phyloP scores from a whole-genome alignment of 2,329 filamentous ascomycete species.

The Colletotrichum paranaense region DNA sequence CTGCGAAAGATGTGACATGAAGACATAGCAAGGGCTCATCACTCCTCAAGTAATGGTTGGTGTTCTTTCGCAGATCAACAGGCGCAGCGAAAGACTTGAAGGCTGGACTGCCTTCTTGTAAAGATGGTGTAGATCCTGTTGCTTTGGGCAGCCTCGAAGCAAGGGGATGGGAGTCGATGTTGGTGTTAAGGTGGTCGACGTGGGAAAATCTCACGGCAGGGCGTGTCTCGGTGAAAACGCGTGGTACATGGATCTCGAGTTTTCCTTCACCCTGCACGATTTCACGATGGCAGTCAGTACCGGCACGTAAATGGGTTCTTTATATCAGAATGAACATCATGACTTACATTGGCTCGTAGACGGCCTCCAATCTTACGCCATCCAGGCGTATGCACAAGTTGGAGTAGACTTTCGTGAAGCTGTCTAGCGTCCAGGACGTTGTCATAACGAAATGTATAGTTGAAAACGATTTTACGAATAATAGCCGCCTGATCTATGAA shows the following conservation, averaged over 20 bases:
- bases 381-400: slow-evolving; percentile 52
- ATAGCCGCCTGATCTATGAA: not conserved
- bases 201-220: not conserved
- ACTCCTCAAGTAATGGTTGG: slow-evolving; percentile 51
- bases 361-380: slow-evolving; percentile 60
- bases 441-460: slow-evolving; percentile 53
- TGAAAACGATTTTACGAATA: not conserved
- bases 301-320: not conserved
- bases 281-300: not conserved
- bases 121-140: not conserved
- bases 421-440: slow-evolving; percentile 55
- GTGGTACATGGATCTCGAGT: not conserved
- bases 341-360: slow-evolving; percentile 48
- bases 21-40: slow-evolving; percentile 59
- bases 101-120: not conserved
- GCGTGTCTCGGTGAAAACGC: not conserved
- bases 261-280: not conserved
- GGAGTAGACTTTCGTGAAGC: slow-evolving; percentile 47
- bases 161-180: not conserved
- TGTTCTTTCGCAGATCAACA: slow-evolving; percentile 32
- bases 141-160: not conserved
- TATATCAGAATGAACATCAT: no score
- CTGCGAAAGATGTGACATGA: slow-evolving; percentile 58
- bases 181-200: not conserved
- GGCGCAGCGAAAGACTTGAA: slow-evolving; percentile 18